Conservation (phyloP, 805 yeast genomes). For the Candida sithepensis region DNA sequence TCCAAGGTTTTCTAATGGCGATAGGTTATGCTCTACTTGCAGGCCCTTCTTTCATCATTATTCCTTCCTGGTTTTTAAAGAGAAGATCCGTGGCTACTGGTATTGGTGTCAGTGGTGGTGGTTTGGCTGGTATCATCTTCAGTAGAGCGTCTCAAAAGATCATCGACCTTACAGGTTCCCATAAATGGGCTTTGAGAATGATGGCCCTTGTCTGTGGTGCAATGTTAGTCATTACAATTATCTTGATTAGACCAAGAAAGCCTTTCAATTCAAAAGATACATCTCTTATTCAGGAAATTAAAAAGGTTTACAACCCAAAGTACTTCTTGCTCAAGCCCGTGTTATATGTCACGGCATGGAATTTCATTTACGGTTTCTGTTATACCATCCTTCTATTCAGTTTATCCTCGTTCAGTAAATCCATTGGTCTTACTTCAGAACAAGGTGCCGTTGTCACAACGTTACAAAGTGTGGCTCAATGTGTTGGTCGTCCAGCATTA, state of each 20-base stretch:
- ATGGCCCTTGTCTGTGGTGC: constrained; percentile 33
- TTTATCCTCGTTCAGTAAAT: constrained; percentile 43
- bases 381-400: constrained; percentile 41
- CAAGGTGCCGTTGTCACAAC: constrained; percentile 48
- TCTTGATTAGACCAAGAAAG: constrained; percentile 21
- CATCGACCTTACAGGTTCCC: constrained; percentile 38
- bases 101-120: constrained; percentile 47
- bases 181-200: constrained; percentile 45
- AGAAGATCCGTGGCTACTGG: constrained; percentile 46
- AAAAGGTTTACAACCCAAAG: constrained; percentile 11
- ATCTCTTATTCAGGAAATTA: constrained; percentile 18
- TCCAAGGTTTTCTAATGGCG: constrained; percentile 46
- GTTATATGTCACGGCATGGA: constrained; percentile 23
- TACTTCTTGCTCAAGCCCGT: constrained; percentile 21
- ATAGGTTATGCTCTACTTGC: constrained; percentile 41
- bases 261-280: constrained; percentile 19
- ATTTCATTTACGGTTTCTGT: constrained; percentile 26
- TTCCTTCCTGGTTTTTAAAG: constrained; percentile 50
- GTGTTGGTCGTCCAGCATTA: constrained; percentile 46
- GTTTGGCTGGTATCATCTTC: constrained; percentile 49
- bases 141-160: constrained; percentile 40
- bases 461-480: constrained; percentile 43
- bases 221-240: constrained; percentile 16
- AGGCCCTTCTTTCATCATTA: constrained; percentile 30
- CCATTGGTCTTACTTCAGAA: constrained; percentile 43